Evolutionary conservation across 2,329 filamentous ascomycete species (phyloP), one percentile per base, ranked within the genome.

Genomic region (Neofusicoccum ribis): DNA sequence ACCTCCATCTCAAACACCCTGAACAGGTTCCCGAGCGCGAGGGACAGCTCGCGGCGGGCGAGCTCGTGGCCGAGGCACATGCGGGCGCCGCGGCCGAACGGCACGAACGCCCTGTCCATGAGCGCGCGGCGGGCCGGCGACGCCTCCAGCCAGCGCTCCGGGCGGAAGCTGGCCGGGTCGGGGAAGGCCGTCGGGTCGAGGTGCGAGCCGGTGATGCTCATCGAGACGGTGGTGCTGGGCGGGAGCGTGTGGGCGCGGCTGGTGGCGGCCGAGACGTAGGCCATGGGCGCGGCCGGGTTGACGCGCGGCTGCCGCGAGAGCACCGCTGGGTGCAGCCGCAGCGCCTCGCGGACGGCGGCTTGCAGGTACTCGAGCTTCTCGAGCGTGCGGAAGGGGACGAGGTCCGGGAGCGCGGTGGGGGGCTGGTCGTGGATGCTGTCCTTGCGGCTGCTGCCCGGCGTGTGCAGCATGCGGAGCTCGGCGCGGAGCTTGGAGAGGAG

Each of bases 41-140:
- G 8, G 46, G 66, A 65, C 5, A 73, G 17, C 65, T 72, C 70
- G 5, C 67, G 67, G 36, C 67, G 63, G 12, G 67, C 72, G 17
- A 73, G 59, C 67, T 79, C 75, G 61, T 79, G 77, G 8, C 79
- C 79, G 43, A 80, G 65, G 64, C 79, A 81, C 37, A 70, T 69
- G 23, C 77, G 68, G 6, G 71, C 73, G 0, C 78, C 78, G 39
- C 72, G 74, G 47, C 71, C 71, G 62, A 81, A 81, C 0, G 74
- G 65, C 7, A 80, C 72, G 41, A 80, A 66, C 60, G 76, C 79
- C 27, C 69, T 71, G 17, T 77, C 70, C 15, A 78, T 51, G 7
- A 43, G 62, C 14, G 31, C 43, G 11, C 51, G 20, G 27, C 52
- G 69, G 41, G 6, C 4, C 54, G 17, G 51, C 7, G 15, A 11